These are phyloP conservation scores for Daldinia concentrica DNA, from an alignment of 495 filamentous ascomycete species.

Conservation along the genomic window DNA sequence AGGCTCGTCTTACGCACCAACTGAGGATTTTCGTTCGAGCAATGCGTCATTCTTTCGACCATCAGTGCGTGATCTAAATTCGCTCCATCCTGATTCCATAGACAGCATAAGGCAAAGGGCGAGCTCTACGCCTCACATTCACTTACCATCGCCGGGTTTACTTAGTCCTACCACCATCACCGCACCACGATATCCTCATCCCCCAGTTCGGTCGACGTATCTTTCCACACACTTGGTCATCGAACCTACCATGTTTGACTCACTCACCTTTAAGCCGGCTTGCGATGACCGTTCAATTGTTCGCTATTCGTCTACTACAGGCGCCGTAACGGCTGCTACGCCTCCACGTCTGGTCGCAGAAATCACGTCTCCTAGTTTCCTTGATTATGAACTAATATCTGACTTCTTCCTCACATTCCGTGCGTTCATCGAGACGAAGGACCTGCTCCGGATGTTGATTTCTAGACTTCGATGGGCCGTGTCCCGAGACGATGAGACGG, in stretches of 20 bases:
- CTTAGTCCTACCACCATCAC: slow-evolving; percentile 37
- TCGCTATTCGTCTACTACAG: slow-evolving; percentile 75
- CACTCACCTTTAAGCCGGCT: slow-evolving; percentile 71
- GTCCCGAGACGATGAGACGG: slow-evolving; percentile 79
- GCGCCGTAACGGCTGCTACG: slow-evolving; percentile 87
- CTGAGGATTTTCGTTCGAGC: slow-evolving; percentile 58
- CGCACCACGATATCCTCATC: slow-evolving; percentile 40
- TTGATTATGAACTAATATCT: slow-evolving; percentile 96
- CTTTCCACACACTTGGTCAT: slow-evolving; percentile 59
- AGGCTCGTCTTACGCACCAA: slow-evolving; percentile 71
- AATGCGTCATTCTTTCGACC: slow-evolving; percentile 56
- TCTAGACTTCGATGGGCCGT: slow-evolving; percentile 90
- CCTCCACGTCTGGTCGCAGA: slow-evolving; percentile 94
- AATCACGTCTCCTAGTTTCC: slow-evolving; percentile 93
- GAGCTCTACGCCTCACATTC: slow-evolving; percentile 45
- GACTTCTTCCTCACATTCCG: slow-evolving; percentile 98
- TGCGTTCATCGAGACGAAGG: slow-evolving; percentile 76
- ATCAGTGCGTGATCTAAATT: slow-evolving; percentile 33
- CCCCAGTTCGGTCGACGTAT: slow-evolving; percentile 51
- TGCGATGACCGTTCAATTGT: slow-evolving; percentile 85
- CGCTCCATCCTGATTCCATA: slow-evolving; percentile 42
- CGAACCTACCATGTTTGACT: slow-evolving; percentile 77
- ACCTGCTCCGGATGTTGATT: slow-evolving; percentile 83
- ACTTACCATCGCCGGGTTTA: slow-evolving; percentile 40
- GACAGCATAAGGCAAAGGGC: slow-evolving; percentile 44